Conservation (phyloP, 345 rosid species). For the Eucalyptus urophylla region DNA sequence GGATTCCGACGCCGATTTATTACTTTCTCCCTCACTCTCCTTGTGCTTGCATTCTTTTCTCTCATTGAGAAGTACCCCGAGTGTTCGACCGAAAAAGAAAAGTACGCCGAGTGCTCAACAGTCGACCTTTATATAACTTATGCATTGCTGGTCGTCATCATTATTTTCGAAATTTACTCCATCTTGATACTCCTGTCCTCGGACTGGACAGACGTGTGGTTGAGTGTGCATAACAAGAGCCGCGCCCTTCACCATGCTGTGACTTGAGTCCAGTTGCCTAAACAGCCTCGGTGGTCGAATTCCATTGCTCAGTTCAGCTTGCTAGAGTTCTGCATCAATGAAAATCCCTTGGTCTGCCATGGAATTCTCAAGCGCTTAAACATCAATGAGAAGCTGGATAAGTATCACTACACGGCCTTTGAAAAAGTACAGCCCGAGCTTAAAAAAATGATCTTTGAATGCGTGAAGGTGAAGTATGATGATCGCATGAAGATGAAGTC, state of each 20-base stretch:
- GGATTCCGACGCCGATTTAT: slow-evolving; percentile 5
- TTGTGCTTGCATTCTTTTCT: no score
- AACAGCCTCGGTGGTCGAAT: background rate
- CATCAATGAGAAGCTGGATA: background rate
- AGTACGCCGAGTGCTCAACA: no score
- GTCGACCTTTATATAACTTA: background rate
- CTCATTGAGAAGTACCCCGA: no score
- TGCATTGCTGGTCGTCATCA: background rate
- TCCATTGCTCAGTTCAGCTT: background rate
- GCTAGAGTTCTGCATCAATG: background rate
- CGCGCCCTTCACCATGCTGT: background rate
- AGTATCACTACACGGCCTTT: background rate
- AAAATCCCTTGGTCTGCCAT: background rate
- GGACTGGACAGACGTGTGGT: background rate
- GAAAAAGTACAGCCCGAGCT: no score
- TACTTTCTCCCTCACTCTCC: background rate
- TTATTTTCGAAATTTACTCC: background rate
- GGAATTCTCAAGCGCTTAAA: background rate
- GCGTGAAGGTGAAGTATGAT: no score
- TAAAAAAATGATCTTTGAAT: no score
- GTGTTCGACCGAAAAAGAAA: no score
- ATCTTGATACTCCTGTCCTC: background rate
- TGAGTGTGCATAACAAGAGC: background rate
- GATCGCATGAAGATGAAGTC: no score
- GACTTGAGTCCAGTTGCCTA: background rate